Base-by-base conservation (phyloP, 1,284 basidiomycete genomes). In the Puccinia novopanici region DNA sequence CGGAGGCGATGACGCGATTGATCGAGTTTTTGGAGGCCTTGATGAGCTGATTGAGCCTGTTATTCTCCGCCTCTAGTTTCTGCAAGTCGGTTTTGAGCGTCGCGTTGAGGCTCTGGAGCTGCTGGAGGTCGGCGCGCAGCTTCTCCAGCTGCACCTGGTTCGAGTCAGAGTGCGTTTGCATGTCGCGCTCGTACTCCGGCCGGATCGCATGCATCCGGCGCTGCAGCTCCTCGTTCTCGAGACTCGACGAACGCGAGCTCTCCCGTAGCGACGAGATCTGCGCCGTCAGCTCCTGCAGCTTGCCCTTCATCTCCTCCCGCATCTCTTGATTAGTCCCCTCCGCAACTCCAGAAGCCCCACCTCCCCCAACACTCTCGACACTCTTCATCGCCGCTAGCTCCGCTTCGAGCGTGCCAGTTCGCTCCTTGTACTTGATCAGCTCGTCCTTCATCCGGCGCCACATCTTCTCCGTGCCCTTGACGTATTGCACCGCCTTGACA, bases 381-480 rank as follows among this genome's bases (percentile, higher is more conserved):
- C 81, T 42, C 67, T 82, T 54, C 27, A 68, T 19, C 19, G 55
- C 40, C 19, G 68, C 5, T 19, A 75, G 54, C 37, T 81, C 81
- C 19, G 37, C 15, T 55, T 80, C 70, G 2, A 79, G 70, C 42
- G 13, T 15, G 40, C 24, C 45, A 19, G 70, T 71, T 15, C 70
- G 57, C 37, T 71, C 67, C 55, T 79, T 75, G 76, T 50, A 80
- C 48, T 80, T 82, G 3, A 77, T 84, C 70, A 84, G 86, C 85
- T 85, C 85, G 86, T 87, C 88, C 86, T 95, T 95, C 92, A 99
- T 95, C 83, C 93, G 91, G 83, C 95, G 91, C 88, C 98, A 92
- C 91, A 99, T 96, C 88, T 98, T 98, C 87, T 99, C 97, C 0
- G 95, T 98, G 75, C 95, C 94, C 42, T 85, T 85, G 55, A 85